Base-by-base conservation (phyloP, 495 filamentous ascomycete genomes). In the Aspergillus affinis region DNA sequence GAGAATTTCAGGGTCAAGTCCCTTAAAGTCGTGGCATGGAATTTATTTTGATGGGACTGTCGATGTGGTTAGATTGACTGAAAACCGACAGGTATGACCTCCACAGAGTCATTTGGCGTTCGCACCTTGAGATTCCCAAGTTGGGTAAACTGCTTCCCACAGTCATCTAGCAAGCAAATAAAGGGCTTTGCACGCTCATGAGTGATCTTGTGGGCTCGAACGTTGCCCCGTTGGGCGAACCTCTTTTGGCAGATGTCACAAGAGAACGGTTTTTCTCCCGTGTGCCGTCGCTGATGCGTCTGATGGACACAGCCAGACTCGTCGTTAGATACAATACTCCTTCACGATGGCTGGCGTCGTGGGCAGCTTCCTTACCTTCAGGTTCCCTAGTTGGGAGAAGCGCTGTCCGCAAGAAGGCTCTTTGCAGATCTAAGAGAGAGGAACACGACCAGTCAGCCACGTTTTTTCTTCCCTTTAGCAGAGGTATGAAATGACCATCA, bases 31-130 rank as follows among this genome's bases (percentile, higher is more conserved):
- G 82, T 69, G 21, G 83, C 78, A 70, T 98, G 93, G 68, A 94
- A 98, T 61, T 90, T 91, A 72, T 98, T 97, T 70, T 96, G 93
- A 69, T 98, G 93, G 20, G 87, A 92, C 92, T 97, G 61, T 59
- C 60, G 26, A 20, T 26, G 44, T 19, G 59, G 57, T 58, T 61
- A 60, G 46, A 55, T 21, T 46, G 21, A 44, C 30, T 51, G 21
- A 18, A 48, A 20, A 30, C 44, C 17, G 2, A 55, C 20, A n/a
- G n/a, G n/a, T n/a, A 5, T 46, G 9, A 18, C 10, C 41, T 20
- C 20, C 30, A 63, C 20, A 41, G 36, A 57, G 51, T 49, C 45
- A 48, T 51, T 59, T 44, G 48, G 30, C 45, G 68, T 51, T 70
- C 59, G 57, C 30, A 92, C 90, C 83, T 97, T 97, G 6, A 96